Conservation (phyloP, 1,284 basidiomycete species). For the Ceratorhiza oryzae-sativae region DNA sequence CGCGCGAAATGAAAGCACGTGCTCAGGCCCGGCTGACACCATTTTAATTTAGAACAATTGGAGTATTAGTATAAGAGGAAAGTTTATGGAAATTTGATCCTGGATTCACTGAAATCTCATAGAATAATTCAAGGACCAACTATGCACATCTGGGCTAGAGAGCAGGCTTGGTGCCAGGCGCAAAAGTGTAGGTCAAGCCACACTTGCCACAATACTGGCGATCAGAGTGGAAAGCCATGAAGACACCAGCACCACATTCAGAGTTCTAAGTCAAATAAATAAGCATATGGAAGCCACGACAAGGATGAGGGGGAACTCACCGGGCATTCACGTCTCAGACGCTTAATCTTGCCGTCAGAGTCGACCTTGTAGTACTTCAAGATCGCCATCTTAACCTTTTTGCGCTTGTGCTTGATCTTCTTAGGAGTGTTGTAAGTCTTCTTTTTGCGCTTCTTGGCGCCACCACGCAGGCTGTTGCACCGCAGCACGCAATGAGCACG, state of each 20-base stretch:
- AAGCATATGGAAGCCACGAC: not conserved
- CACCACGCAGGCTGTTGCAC: conserved; percentile 80
- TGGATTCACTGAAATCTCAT: too few species aligned
- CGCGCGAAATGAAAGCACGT: not conserved
- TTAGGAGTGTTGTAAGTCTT: conserved; percentile 99
- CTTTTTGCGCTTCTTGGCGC: conserved; percentile 99
- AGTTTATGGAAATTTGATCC: not conserved
- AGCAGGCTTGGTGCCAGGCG: conserved; percentile 56
- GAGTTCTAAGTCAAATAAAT: conserved; percentile 53
- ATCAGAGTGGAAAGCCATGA: conserved; percentile 96
- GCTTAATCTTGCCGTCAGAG: conserved; percentile 99
- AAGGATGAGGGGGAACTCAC: conserved; percentile 34
- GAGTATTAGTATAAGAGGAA: not conserved
- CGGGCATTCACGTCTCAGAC: conserved; percentile 96
- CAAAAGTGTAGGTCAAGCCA: conserved; percentile 89
- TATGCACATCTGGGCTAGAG: not conserved
- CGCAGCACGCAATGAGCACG: conserved; percentile 3
- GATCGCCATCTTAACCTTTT: conserved; percentile 98
- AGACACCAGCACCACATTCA: conserved; percentile 94
- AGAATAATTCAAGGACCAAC: too few species aligned
- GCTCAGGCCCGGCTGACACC: too few species aligned
- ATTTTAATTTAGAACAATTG: too few species aligned
- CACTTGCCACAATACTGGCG: conserved; percentile 97
- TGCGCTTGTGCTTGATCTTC: conserved; percentile 99
- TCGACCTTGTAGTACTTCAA: conserved; percentile 99